Evolutionary conservation across 306 rosid genomes (phyloP), one percentile per base, ranked within the genome.

Genomic region (Quercus dentata): DNA sequence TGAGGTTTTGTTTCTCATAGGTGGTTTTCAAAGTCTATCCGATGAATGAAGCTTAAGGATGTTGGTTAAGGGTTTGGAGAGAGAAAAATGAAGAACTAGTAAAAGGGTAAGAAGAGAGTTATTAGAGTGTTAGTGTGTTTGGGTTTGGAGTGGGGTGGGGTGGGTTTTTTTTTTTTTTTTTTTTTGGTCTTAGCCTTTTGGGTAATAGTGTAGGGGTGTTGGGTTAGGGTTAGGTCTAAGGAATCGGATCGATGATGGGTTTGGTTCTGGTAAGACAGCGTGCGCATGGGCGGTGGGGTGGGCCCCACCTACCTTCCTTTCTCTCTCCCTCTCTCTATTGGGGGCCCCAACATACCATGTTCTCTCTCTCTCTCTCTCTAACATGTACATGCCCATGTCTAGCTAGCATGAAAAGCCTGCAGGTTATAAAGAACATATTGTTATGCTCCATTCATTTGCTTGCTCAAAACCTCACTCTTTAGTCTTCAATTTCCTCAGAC

Each of bases 161-260:
- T 74, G 83, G 75, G 59, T 14, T 23, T 15, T 23, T 9, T 21
- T 38, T 5, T n/a, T 23, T 8, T 21, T 35, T 6, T 35, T 6
- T 7, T 38, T 58, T 70, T 20, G 1, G 30, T 69, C 25, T 23
- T 17, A 28, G 77, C 69, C 18, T 56, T 76, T 55, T 56, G 85
- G 87, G 84, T 81, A 64, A n/a, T n/a, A 30, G 54, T 63, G 13
- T 54, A 8, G 56, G 7, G 76, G 27, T 79, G 81, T 87, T 84
- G 90, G 90, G 86, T 87, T 93, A 91, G 98, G 97, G 89, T 91
- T 91, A 89, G 95, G 97, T 87, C 89, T 83, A 84, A 80, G 85
- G 92, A 88, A 88, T 86, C 68, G 87, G 91, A 84, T 87, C 49
- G 83, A 81, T 93, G 75, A 88, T 83, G 87, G 89, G 82, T 85